Evolutionary conservation across 345 rosid species (phyloP).

Genomic region (Hirschfeldia incana): DNA sequence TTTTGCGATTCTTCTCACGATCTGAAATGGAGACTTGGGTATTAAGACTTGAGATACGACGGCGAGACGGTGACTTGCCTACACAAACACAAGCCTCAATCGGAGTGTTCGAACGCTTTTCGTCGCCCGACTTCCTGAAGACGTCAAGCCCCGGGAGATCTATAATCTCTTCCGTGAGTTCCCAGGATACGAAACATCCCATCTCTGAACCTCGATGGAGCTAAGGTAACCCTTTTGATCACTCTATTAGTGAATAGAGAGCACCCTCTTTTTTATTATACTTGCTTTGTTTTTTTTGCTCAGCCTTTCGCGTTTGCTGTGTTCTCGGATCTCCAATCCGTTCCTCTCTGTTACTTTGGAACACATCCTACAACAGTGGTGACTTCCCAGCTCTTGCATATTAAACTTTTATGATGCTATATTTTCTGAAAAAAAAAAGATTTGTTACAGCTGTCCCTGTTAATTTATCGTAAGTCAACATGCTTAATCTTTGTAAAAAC

Average conservation of each 20-base stretch:
- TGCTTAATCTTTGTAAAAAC: neutral
- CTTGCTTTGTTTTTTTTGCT: neutral
- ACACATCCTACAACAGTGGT: too few species aligned
- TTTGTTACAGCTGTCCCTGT: too few species aligned
- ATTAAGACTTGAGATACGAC: too few species aligned
- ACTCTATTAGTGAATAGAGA: neutral
- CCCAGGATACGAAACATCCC: constrained; percentile 86
- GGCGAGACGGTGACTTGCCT: too few species aligned
- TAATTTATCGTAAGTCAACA: too few species aligned
- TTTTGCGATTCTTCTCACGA: too few species aligned
- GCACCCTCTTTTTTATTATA: too few species aligned
- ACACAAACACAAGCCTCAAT: constrained; percentile 18
- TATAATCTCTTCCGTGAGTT: constrained; percentile 85
- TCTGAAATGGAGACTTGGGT: too few species aligned
- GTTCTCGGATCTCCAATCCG: constrained; percentile 50
- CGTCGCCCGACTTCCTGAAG: constrained; percentile 87
- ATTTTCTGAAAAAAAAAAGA: too few species aligned
- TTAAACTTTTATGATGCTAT: too few species aligned
- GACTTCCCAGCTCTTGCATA: too few species aligned
- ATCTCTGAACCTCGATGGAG: constrained; percentile 61
- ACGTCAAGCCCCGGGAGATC: constrained; percentile 84
- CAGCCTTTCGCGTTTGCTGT: constrained; percentile 91
- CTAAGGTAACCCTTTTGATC: constrained; percentile 18
- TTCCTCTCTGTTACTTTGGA: too few species aligned
- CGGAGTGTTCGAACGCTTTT: constrained; percentile 73